A percentile compares a stretch with the other conserved stretches of the same genome.
Conservation (phyloP, 2,329 filamentous ascomycete genomes). For the Mollisia scopiformis region DNA sequence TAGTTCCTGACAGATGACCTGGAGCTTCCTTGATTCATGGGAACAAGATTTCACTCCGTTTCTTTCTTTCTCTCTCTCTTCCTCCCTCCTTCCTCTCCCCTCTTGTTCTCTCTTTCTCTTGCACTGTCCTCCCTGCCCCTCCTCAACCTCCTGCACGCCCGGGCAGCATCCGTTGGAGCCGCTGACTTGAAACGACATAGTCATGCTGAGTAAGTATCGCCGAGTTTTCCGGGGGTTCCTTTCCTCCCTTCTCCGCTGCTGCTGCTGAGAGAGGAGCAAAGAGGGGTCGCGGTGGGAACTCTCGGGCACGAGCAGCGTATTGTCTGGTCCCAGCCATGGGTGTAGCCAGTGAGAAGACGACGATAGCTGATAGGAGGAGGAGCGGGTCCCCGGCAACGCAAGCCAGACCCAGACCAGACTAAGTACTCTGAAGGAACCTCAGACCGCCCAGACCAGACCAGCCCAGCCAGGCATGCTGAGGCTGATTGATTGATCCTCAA, state of each 20-base stretch:
- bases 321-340: background rate
- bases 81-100: too few species aligned
- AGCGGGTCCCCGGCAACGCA: background rate
- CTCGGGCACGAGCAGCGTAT: too few species aligned
- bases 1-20: too few species aligned
- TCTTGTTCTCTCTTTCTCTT: background rate
- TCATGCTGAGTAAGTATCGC: background rate
- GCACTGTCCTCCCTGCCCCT: too few species aligned
- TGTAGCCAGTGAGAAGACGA: background rate
- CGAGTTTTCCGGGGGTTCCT: background rate
- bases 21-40: background rate
- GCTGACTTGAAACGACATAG: background rate
- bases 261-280: background rate
- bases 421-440: too few species aligned
- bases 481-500: too few species aligned
- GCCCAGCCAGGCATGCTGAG: constrained; percentile 22
- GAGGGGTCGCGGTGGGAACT: constrained; percentile 13
- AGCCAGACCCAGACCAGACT: background rate
- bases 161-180: background rate
- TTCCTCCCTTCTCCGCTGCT: background rate
- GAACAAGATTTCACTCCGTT: too few species aligned
- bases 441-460: background rate
- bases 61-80: too few species aligned
- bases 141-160: background rate
- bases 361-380: background rate